These are phyloP conservation scores for Salix dunnii DNA, from an alignment of 345 rosid genomes.

Conservation along the genomic window DNA sequence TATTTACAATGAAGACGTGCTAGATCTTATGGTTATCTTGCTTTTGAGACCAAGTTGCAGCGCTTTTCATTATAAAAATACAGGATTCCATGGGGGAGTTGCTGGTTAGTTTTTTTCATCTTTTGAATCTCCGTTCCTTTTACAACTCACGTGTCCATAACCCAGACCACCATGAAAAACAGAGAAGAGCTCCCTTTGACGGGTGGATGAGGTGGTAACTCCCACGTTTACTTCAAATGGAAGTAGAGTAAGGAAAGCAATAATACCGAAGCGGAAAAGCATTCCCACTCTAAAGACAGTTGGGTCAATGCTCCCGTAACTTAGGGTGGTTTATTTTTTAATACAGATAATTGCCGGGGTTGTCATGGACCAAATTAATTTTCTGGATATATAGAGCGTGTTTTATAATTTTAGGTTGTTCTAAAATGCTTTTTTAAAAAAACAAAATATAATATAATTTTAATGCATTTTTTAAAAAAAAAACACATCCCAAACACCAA, in stretches of 20 bases:
- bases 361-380: not conserved
- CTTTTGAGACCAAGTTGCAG: conserved; percentile 3
- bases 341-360: not conserved
- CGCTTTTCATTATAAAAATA: not conserved
- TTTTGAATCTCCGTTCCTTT: not conserved
- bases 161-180: not conserved
- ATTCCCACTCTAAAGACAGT: not conserved
- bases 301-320: conserved; percentile 7
- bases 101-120: not conserved
- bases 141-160: conserved; percentile 3
- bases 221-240: not conserved
- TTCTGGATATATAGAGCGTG: not conserved
- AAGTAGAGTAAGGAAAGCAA: not conserved
- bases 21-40: not conserved
- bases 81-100: not conserved
- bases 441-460: too few relatives aligned
- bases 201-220: not conserved
- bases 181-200: not conserved
- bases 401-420: too few relatives aligned
- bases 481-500: not conserved
- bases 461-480: too few relatives aligned
- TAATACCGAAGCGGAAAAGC: not conserved
- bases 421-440: too few relatives aligned
- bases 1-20: not conserved
- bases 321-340: conserved; percentile 9